phyloP scores from a whole-genome alignment of 1,284 basidiomycete species.

The Ceratobasidium sp. region DNA sequence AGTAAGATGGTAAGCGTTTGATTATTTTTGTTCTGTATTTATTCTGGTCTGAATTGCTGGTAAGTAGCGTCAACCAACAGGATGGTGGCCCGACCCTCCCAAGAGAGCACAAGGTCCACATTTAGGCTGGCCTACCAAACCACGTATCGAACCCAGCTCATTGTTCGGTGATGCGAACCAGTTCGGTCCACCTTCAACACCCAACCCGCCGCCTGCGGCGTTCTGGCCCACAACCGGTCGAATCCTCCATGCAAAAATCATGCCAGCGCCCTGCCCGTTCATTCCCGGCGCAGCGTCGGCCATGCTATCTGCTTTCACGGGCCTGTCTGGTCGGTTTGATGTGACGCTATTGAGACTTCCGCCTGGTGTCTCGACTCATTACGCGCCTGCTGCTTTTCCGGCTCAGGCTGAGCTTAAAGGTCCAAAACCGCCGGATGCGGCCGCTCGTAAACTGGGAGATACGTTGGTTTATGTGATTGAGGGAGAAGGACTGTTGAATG shows the following conservation, averaged over 20 bases:
- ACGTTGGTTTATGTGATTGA: constrained; percentile 30
- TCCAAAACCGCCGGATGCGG: neutral
- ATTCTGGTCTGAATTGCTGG: constrained; percentile 1
- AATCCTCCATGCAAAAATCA: constrained; percentile 29
- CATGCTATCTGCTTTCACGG: constrained; percentile 21
- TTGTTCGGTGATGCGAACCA: neutral
- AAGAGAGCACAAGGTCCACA: neutral
- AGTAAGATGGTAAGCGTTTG: constrained; percentile 25
- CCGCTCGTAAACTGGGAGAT: constrained; percentile 13
- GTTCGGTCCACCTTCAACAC: constrained; percentile 8
- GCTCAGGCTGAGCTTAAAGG: neutral
- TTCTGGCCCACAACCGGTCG: constrained; percentile 35
- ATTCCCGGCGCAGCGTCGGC: constrained; percentile 20
- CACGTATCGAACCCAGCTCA: neutral
- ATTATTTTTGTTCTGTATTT: neutral
- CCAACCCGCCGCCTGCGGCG: constrained; percentile 2
- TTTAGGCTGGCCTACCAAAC: constrained; percentile 27
- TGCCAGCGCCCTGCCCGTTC: constrained; percentile 37
- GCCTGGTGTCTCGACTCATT: constrained; percentile 9
- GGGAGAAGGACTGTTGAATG: constrained; percentile 7
- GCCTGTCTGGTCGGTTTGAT: constrained; percentile 30
- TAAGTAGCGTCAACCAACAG: constrained; percentile 12
- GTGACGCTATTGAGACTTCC: constrained; percentile 18
- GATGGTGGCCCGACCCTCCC: constrained; percentile 23
- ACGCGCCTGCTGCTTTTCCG: neutral